phyloP scores from a whole-genome alignment of 495 filamentous ascomycete species.

The Penicillium argentinense region DNA sequence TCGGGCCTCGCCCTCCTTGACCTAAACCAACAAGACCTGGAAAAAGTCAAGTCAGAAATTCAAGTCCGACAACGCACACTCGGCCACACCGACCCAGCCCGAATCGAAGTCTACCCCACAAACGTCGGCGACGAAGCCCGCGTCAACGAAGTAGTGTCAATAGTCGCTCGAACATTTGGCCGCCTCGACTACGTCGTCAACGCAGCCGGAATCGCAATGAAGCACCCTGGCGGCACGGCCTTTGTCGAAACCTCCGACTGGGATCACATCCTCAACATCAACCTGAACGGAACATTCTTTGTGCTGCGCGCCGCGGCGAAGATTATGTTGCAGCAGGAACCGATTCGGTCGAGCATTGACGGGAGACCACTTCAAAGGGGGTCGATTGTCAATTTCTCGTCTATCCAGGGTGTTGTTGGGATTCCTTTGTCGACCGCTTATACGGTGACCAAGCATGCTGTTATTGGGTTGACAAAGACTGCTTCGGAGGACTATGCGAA shows the following conservation, averaged over 20 bases:
- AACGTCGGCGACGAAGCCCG: slow-evolving; percentile 34
- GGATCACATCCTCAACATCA: slow-evolving; percentile 41
- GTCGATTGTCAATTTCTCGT: slow-evolving; percentile 47
- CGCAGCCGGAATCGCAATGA: slow-evolving; percentile 38
- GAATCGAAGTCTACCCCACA: slow-evolving; percentile 18
- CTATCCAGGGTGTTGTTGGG: slow-evolving; percentile 33
- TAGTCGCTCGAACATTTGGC: slow-evolving; percentile 26
- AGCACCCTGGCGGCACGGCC: slow-evolving; percentile 34
- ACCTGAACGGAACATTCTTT: slow-evolving; percentile 44
- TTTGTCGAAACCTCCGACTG: slow-evolving; percentile 31
- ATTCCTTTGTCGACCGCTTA: slow-evolving; percentile 33
- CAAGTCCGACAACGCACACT: slow-evolving; percentile 4
- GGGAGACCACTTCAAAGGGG: slow-evolving; percentile 26
- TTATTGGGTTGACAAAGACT: slow-evolving; percentile 33
- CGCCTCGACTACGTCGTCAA: slow-evolving; percentile 48
- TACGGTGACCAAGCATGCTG: slow-evolving; percentile 34
- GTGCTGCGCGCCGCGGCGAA: slow-evolving; percentile 38
- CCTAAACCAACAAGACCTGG: slow-evolving; percentile 16
- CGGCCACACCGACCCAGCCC: slow-evolving; percentile 1
- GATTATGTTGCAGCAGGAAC: slow-evolving; percentile 43
- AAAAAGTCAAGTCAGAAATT: slow-evolving; percentile 16
- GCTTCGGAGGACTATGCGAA: slow-evolving; percentile 47
- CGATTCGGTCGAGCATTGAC: slow-evolving; percentile 29
- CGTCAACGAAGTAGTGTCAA: slow-evolving; percentile 29
- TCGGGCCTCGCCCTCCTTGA: slow-evolving; percentile 20